Percentiles rank a stretch among this genome's conserved stretches.
Evolutionary conservation across 352 stramenopile genomes (phyloP).

Genomic region (Phytophthora parvispora): DNA sequence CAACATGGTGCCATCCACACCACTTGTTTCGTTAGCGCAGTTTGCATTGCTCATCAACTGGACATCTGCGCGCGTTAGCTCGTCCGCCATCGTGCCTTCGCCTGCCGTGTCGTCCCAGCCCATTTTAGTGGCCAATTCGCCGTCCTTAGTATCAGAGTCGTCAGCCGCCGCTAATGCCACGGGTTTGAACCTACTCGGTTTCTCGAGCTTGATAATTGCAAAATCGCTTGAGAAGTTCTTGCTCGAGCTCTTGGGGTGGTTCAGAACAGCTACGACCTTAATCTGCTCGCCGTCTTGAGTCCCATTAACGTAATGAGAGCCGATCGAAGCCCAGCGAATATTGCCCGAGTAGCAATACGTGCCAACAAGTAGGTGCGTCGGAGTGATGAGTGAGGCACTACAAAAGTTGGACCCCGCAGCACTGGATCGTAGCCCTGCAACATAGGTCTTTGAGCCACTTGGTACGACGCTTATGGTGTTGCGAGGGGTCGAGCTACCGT

Average conservation of each 20-base stretch:
- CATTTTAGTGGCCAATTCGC: slow-evolving; percentile 33
- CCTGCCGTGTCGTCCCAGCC: slow-evolving; percentile 35
- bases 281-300: slow-evolving; percentile 52
- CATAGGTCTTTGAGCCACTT: slow-evolving; percentile 43
- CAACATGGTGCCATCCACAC: slow-evolving; percentile 48
- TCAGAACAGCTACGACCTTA: slow-evolving; percentile 34
- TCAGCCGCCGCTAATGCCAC: slow-evolving; percentile 26
- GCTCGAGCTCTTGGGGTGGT: slow-evolving; percentile 48
- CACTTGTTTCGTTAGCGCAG: slow-evolving; percentile 25
- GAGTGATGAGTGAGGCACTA: slow-evolving; percentile 44
- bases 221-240: slow-evolving; percentile 42
- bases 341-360: slow-evolving; percentile 44
- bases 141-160: slow-evolving; percentile 17
- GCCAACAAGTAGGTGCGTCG: slow-evolving; percentile 30
- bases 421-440: slow-evolving; percentile 15
- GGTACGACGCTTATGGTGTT: slow-evolving; percentile 26
- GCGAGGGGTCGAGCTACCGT: neutral
- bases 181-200: slow-evolving; percentile 37
- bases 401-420: slow-evolving; percentile 17
- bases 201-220: slow-evolving; percentile 52
- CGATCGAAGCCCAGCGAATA: slow-evolving; percentile 48
- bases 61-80: slow-evolving; percentile 40
- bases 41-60: slow-evolving; percentile 38
- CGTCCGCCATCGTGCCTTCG: slow-evolving; percentile 15
- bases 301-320: slow-evolving; percentile 57